Base-by-base conservation (phyloP, 2,329 filamentous ascomycete species). In the Phoma sp. region DNA sequence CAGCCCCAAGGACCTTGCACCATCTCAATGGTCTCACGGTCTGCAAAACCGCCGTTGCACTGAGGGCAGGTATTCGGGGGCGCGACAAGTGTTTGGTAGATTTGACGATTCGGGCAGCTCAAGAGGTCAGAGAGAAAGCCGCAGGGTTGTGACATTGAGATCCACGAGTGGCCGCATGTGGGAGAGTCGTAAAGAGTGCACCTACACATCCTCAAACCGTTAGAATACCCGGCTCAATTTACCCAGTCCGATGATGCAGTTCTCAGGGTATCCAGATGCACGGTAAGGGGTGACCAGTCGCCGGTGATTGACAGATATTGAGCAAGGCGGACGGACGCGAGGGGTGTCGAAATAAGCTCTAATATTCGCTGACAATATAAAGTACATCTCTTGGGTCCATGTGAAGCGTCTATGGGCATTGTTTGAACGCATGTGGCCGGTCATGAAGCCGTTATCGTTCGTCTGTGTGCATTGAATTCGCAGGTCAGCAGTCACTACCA, bases 121-220 rank as follows among this genome's bases (percentile, higher is more conserved):
- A 77, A 60, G 17, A 81, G 72, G 50, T 80, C 74, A 22, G 68
- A 69, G 33, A 70, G 67, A 31, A 68, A 69, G 5, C 65, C 69
- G 65, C 82, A 84, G 8, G 78, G 76, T 12, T 74, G 67, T 22
- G 69, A 70, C 60, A 84, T 77, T 22, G 74, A 76, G 49, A 82
- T 67, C 80, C 81, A 84, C 25, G 76, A 71, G 58, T 83, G 81
- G 7, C 67, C 65, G 66, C 82, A 84, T 44, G 71, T 74, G 6
- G 70, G 68, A 0, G 80, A 81, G 61, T 77, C 74, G 70, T 77
- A 81, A 44, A 76, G 72, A 15, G 74, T 74, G 29, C 77, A 77
- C 25, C 71, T 69, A 65, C 82, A 84, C 82, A 84, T 84, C 9
- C 41, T 60, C 48, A 13, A 21, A 13, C 25, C 12, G 17, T 4